Evolutionary conservation across 768 basidiomycete species (phyloP).

Genomic region (Agaricus blazei): DNA sequence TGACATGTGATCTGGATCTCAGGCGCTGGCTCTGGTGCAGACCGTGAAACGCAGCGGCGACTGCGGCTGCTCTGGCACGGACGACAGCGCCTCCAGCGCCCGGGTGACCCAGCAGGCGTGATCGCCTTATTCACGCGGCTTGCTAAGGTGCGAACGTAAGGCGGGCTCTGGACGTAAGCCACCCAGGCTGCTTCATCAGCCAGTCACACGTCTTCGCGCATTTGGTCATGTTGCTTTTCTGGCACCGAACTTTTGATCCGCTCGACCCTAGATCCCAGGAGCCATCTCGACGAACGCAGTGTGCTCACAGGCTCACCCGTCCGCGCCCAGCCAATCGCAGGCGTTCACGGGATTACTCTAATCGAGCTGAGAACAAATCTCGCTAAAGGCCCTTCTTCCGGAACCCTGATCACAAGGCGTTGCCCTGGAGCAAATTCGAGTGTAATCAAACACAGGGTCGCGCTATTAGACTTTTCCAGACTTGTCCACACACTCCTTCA

Average conservation of each 20-base stretch:
- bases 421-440: not conserved
- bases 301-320: not conserved
- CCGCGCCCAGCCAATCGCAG: not conserved
- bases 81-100: too few relatives aligned
- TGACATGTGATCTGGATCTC: not conserved
- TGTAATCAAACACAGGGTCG: conserved; percentile 9
- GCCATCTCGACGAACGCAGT: not conserved
- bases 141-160: not conserved
- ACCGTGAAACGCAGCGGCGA: too few relatives aligned
- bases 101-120: not conserved
- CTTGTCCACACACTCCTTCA: conserved; percentile 5
- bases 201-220: not conserved
- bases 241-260: conserved; percentile 10
- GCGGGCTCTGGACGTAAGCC: too few relatives aligned
- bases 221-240: not conserved
- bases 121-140: not conserved
- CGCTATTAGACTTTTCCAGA: conserved; percentile 10
- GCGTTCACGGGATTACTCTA: not conserved
- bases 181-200: not conserved
- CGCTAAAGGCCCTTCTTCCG: not conserved
- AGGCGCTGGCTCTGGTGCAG: too few relatives aligned
- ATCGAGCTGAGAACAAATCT: not conserved
- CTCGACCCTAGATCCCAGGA: not conserved
- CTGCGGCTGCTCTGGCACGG: too few relatives aligned
- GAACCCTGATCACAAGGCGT: conserved; percentile 6